Evolutionary conservation across 495 filamentous ascomycete species (phyloP), one percentile per base, ranked within the genome.

Genomic region (Aspergillus sparsus): DNA sequence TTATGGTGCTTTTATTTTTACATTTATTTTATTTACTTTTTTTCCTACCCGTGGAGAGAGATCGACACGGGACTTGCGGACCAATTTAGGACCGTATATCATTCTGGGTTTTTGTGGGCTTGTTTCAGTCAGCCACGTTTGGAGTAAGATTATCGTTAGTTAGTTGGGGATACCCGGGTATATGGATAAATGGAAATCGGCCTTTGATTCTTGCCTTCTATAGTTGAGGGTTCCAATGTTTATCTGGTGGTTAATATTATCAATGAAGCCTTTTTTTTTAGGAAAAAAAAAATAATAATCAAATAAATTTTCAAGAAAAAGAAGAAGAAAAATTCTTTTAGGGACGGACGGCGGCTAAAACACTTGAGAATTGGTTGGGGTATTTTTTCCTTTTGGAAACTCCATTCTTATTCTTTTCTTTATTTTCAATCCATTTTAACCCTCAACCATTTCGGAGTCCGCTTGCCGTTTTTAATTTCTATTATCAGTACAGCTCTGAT

Each of bases 1-100:
- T 27, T 27, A 27, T 27, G 21, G 21, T 49, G 46, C 18, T 49
- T 27, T 49, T 49, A 49, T 31, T 49, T 5, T 12, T 21, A 12
- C 6, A 13, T 31, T 47, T 47, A 47, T 7, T 49, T 6, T 31
- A 18, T 49, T 18, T 18, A 49, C 10, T 16, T 15, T 39, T 31
- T 13, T 32, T 18, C 36, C 21, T 54, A 16, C 6, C 35, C 31
- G 21, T 9, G 39, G 53, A 10, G 21, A 59, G 37, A 42, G 56
- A 58, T 58, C 56, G 56, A 58, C 56, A 58, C 47, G 37, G 56
- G 56, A 58, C 56, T 58, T 59, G 36, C 49, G 49, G 35, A 31
- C 57, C 49, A 59, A 53, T 36, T 53, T 53, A 45, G 49, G 32
- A 27, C 36, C 39, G 39, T 46, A 36, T 49, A 59, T 58, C 56